Evolutionary conservation across 306 rosid species (phyloP), one percentile per base, ranked within the genome.

Genomic region (Pterocarpus santalinus): DNA sequence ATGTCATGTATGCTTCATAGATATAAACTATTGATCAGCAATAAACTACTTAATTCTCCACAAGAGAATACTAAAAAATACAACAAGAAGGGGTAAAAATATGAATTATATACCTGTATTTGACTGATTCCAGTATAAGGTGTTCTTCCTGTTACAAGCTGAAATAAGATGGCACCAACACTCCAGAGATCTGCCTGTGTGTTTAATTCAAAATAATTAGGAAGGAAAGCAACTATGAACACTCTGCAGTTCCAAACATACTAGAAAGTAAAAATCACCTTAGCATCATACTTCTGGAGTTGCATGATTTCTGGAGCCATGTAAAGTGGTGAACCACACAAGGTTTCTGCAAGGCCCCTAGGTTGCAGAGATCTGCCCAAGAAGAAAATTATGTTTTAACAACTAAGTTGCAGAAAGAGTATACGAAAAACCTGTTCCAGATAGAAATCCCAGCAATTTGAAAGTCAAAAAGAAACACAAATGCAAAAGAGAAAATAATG

Each of bases 141-240:
- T 57, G 99, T 92, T 88, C 83, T 90, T 78, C 98, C 99, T 8
- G 92, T 90, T 80, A 92, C 98, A 80, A 96, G 93, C 87, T 96
- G 99, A 87, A 85, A 96, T 82, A 96, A 82, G 87, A 96, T 96
- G 5, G 92, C 90, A 55, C 99, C 99, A 83, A 96, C 99, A 65
- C 99, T 96, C 99, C 99, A 96, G 87, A 96, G 99, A 92, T 96
- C 99, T 92, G 99, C 99, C 99, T 96, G 99, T 65, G 57, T 86
- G 79, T 87, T 83, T 70, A 80, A 79, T 82, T 84, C 68, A 76
- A 84, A 83, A 85, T 90, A 84, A 90, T 87, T 72, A 51, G 65
- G 80, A 85, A 80, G 76, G 81, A 82, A 79, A 68, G 77, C 36
- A 39, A 76, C 67, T 34, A n/a, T 79, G 53, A 83, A 76, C 38